Evolutionary conservation across 148 eudicot species (phyloP), one percentile per base, ranked within the genome.

Genomic region (Rhododendron vialii): DNA sequence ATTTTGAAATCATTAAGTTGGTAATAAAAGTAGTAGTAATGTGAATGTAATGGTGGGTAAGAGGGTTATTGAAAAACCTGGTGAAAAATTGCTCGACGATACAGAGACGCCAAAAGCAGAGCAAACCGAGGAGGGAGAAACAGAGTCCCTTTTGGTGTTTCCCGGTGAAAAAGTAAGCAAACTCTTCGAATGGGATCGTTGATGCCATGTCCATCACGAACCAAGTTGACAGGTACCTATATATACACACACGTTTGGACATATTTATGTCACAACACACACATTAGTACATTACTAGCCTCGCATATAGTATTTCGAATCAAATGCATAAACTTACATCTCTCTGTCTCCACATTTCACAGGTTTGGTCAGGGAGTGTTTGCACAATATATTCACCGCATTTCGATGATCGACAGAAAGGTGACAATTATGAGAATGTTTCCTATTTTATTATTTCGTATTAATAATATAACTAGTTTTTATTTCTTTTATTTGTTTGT

Each of bases 161-260:
- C 73, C 96, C 96, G 0, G 95, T 90, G 85, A 94, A 75, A 47
- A 94, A 78, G 55, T 88, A 90, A 0, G 91, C 94, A 26, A 94
- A 13, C 53, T 91, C 87, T 85, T 94, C 95, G 76, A 94, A 95
- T 80, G 98, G 98, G 59, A 95, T 82, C 78, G 98, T 96, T 82
- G 98, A 94, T 48, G 94, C 95, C 90, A 96, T 91, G 78, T 96
- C 98, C 94, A 96, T 92, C 87, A 92, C 59, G 67, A 96, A 96
- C 96, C 98, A 94, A 88, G 98, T 90, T 74, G 94, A 91, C 41
- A 95, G 76, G 75, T 96, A 96, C 93, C 98, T 95, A 82, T 9
- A 51, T 81, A 30, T 28, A 1, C 0, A 51, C 6, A 45, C 47
- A 24, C 47, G 22, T 78, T 41, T 8, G 28, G 26, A 45, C 53